Conservation (phyloP, 768 basidiomycete species). For the Tylopilus sp. region DNA sequence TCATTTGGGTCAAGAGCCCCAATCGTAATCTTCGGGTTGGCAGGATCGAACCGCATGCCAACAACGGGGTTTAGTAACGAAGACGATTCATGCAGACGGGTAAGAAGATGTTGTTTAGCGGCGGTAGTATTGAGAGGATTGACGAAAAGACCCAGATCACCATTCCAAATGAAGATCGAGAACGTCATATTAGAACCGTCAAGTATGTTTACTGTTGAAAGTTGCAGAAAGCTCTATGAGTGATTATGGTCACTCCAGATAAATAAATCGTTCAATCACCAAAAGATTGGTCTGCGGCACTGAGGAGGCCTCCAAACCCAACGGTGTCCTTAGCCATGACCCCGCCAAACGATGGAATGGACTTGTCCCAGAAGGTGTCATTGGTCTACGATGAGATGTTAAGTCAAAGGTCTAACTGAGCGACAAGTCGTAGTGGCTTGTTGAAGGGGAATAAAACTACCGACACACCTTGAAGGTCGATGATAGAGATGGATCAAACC, state of each 20-base stretch:
- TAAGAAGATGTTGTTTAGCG: constrained; percentile 13
- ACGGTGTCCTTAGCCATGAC: constrained; percentile 18
- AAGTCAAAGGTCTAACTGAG: neutral
- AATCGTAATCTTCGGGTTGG: constrained; percentile 30
- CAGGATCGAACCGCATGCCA: constrained; percentile 28
- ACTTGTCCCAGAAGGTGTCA: constrained; percentile 9
- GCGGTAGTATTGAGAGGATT: constrained; percentile 17
- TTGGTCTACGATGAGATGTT: constrained; percentile 13
- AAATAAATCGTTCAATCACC: constrained; percentile 5
- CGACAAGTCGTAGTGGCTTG: neutral
- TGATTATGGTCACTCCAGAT: neutral
- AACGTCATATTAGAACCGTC: constrained; percentile 14
- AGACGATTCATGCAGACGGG: constrained; percentile 16
- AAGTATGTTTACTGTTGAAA: constrained; percentile 21
- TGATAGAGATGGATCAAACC: constrained; percentile 23
- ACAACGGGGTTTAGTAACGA: constrained; percentile 30
- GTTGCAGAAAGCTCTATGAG: neutral
- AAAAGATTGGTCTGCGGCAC: constrained; percentile 11
- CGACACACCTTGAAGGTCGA: constrained; percentile 24
- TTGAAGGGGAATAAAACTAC: neutral
- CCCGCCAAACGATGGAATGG: constrained; percentile 18
- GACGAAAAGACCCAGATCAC: constrained; percentile 26
- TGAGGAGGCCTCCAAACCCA: constrained; percentile 20
- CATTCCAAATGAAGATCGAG: constrained; percentile 13
- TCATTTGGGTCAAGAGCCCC: constrained; percentile 31